Percentiles rank a stretch among this genome's conserved stretches.
phyloP scores from a whole-genome alignment of 108 stramenopile species.

The Fragilariopsis cylindrus region DNA sequence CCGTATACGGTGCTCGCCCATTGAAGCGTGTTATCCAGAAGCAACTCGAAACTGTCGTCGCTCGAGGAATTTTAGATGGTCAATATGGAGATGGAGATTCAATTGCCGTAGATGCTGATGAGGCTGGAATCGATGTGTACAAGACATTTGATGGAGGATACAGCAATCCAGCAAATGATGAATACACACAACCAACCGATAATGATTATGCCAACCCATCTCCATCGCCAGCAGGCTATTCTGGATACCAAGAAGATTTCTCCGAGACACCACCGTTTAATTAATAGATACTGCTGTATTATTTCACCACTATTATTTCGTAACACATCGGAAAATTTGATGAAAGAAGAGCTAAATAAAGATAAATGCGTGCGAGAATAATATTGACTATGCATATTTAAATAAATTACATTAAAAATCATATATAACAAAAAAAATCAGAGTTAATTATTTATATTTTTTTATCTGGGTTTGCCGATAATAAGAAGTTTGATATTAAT shows the following conservation, averaged over 20 bases:
- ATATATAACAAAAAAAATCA: too few species aligned
- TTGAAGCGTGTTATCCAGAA: conserved; percentile 95
- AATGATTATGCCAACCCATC: conserved; percentile 12
- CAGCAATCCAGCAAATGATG: neutral
- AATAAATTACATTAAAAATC: too few species aligned
- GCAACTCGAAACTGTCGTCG: conserved; percentile 92
- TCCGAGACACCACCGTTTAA: conserved; percentile 12
- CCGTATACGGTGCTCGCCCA: conserved; percentile 96
- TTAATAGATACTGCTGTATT: neutral
- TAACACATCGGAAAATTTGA: too few species aligned
- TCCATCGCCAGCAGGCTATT: neutral
- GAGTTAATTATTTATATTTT: too few species aligned
- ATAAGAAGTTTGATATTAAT: conserved; percentile 50
- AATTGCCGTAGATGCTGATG: conserved; percentile 56
- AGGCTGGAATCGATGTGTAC: conserved; percentile 29
- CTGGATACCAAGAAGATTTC: neutral
- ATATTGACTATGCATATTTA: too few species aligned
- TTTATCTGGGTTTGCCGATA: neutral
- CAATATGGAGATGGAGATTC: conserved; percentile 82
- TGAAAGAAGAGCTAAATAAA: too few species aligned
- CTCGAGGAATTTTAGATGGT: conserved; percentile 80
- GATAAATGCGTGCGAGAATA: too few species aligned
- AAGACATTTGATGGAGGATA: conserved; percentile 17
- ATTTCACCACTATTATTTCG: too few species aligned
- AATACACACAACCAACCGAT: neutral